Evolutionary conservation across 495 filamentous ascomycete genomes (phyloP).

Genomic region (Xylaria bambusicola): DNA sequence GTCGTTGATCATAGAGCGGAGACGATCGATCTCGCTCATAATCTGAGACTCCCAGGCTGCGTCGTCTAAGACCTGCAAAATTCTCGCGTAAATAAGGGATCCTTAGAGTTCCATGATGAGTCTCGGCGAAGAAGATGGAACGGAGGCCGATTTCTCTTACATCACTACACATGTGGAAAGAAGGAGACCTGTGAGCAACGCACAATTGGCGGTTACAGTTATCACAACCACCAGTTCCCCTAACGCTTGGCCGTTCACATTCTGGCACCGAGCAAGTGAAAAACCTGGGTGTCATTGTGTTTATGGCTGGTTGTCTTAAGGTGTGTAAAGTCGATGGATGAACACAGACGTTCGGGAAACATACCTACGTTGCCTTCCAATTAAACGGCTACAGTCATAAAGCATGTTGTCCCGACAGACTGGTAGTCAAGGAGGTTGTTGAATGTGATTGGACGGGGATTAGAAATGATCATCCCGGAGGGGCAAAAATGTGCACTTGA

Average conservation of each 20-base stretch:
- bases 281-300: conserved; percentile 15
- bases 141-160: background rate
- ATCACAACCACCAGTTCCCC: conserved; percentile 11
- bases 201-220: conserved; percentile 12
- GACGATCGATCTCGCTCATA: conserved; percentile 8
- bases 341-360: too few species aligned
- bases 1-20: conserved; percentile 16
- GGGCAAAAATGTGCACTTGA: too few species aligned
- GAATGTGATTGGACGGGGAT: too few species aligned
- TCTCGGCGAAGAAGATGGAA: background rate
- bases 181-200: conserved; percentile 6
- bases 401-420: too few species aligned
- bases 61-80: conserved; percentile 13
- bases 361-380: too few species aligned
- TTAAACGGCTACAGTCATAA: too few species aligned
- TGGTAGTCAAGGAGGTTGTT: too few species aligned
- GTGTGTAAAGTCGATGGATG: too few species aligned
- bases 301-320: background rate
- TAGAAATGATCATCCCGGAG: too few species aligned
- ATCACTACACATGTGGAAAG: conserved; percentile 14
- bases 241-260: conserved; percentile 13
- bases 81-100: conserved; percentile 6
- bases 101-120: background rate
- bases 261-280: conserved; percentile 16
- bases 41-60: conserved; percentile 13